Conservation (phyloP, 1,139 yeast genomes). For the Hansenula anomala region DNA sequence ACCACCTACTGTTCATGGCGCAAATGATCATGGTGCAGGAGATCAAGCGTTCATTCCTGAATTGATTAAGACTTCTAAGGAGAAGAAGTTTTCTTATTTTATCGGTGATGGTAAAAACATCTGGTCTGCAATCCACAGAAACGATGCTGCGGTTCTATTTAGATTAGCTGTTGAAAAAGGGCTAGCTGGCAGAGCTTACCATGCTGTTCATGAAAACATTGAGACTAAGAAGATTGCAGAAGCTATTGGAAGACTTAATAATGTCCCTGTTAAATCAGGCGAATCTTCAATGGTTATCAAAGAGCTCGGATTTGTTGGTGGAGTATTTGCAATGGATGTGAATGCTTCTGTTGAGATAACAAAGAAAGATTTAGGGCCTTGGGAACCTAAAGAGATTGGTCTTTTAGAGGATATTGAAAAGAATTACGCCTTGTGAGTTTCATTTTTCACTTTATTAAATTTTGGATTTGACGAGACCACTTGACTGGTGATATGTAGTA, state of each 20-base stretch:
- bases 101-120: constrained; percentile 24
- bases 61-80: constrained; percentile 13
- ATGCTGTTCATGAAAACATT: constrained; percentile 24
- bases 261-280: constrained; percentile 14
- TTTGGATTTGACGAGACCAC: no score
- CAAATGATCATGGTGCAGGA: constrained; percentile 24
- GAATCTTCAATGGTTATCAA: constrained; percentile 9
- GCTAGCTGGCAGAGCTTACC: constrained; percentile 22
- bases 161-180: constrained; percentile 26
- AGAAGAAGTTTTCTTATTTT: constrained; percentile 19
- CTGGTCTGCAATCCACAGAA: constrained; percentile 29
- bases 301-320: constrained; percentile 9
- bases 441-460: no score
- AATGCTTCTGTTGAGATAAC: not conserved
- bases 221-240: constrained; percentile 22
- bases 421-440: not conserved
- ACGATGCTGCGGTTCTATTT: constrained; percentile 16
- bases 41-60: constrained; percentile 21
- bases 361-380: not conserved
- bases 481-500: no score
- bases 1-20: constrained; percentile 29
- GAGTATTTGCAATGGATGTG: constrained; percentile 1
- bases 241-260: constrained; percentile 20
- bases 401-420: not conserved
- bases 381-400: constrained; percentile 1